Evolutionary conservation across 2,329 filamentous ascomycete species (phyloP), one percentile per base, ranked within the genome.

Genomic region (Paraphaeosphaeria minitans): DNA sequence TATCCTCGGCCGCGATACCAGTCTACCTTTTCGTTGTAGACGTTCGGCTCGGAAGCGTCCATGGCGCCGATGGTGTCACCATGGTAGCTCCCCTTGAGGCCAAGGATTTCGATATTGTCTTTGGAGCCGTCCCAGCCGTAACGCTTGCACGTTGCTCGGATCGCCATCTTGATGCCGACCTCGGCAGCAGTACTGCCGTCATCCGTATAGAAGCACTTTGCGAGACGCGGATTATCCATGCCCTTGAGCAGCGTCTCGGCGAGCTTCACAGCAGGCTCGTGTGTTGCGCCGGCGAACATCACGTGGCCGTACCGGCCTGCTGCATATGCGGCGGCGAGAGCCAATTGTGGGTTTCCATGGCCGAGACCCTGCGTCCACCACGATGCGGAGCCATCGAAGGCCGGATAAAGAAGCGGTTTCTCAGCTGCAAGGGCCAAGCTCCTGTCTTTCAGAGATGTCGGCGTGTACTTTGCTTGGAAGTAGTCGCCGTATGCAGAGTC

Each of bases 311-410:
- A 96, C 29, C 91, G 84, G 8, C 92, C 91, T 1, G 92, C 90
- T 0, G 92, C 91, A 69, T 95, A 89, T 0, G 92, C 90, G 1
- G 91, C 91, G 0, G 90, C 87, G 1, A 95, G 83, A 0, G 90
- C 85, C 0, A 96, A 80, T 0, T 82, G 78, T 0, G 91, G 85
- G 66, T 91, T 93, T 6, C 88, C 89, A 64, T 96, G 92, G 1
- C 92, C 92, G 0, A 96, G 83, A 2, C 92, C 92, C 75, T 96
- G 92, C 0, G 92, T 96, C 92, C 92, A 96, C 92, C 92, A 96
- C 0, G 91, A 94, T 0, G 91, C 91, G 0, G 91, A 95, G 2
- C 89, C 92, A 66, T 96, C 92, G 56, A 95, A 93, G 0, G 89
- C 88, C 0, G 90, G 84, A 47, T 82, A 83, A 0, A 92, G 76